Base-by-base conservation (phyloP, 495 filamentous ascomycete genomes). In the Neurospora cerealis region DNA sequence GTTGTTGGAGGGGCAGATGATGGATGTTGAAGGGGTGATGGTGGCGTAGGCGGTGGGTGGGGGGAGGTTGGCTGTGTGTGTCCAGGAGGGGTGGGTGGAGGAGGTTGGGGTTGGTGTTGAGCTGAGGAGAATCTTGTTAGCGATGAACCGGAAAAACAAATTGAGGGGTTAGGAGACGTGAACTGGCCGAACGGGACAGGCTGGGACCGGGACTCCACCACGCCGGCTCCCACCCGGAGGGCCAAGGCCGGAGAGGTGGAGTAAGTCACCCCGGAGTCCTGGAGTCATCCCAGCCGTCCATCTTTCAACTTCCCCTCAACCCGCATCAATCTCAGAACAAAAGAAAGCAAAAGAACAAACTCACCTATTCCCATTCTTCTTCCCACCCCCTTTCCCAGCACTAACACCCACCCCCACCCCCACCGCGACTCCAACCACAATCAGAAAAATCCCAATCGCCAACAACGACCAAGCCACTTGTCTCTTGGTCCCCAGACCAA, bases 1-100 rank as follows among this genome's bases (percentile, higher is more conserved):
- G 75, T 83, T 83, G 73, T 77, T 74, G 32, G 38, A 15, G 11
- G 82, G 82, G 71, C 82, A 83, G 38, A 70, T 19, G 38, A 82
- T 77, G 5, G 36, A 28, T 11, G 69, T 19, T 17, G 48, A 15
- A 28, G 48, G 69, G 15, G 70, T 46, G 46, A 70, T 74, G 24
- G 71, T 69, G 28, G 44, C 71, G 9, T 54, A 21, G 39, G 73
- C 72, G 7, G 73, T 72, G 15, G 79, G 75, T 10, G 54, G 38
- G 19, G 78, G 77, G 38, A 75, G 60, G 40, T 46, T 70, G 69
- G 36, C 42, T 46, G 28, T 19, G 46, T 40, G 34, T 39, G 38
- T 32, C 60, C 62, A 66, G 72, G 41, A 24, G 60, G 17, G 62
- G 44, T 15, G 70, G 70, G n/a, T 10, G 66, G 62, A 9, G 32